Conservation (phyloP, 2,329 filamentous ascomycete species). For the Sclerotiophoma versabilis region DNA sequence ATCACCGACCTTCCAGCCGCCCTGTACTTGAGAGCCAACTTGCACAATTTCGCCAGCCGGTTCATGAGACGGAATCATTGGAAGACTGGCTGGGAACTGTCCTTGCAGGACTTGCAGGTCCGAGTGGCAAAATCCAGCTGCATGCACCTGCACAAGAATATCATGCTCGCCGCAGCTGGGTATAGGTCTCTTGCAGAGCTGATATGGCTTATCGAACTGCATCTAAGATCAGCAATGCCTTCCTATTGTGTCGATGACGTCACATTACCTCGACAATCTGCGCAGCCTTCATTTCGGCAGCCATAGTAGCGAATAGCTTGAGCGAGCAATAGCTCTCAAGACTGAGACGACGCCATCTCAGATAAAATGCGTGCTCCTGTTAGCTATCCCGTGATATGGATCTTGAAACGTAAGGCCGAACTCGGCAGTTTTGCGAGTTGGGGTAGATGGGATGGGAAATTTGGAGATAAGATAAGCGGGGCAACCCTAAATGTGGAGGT, state of each 20-base stretch:
- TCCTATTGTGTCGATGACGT: conserved; percentile 13
- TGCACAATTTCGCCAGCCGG: conserved; percentile 41
- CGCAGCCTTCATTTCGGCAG: conserved; percentile 27
- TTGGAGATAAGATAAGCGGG: conserved; percentile 4
- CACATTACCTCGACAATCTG: conserved; percentile 26
- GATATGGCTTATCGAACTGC: conserved; percentile 28
- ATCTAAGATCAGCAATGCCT: background rate
- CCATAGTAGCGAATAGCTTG: background rate
- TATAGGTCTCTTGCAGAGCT: conserved; percentile 21
- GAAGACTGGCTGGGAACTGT: conserved; percentile 30
- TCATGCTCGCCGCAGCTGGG: conserved; percentile 30
- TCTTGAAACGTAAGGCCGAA: background rate
- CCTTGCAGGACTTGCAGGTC: conserved; percentile 37
- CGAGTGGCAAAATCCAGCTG: conserved; percentile 40
- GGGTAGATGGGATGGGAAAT: background rate
- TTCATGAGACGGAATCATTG: conserved; percentile 46
- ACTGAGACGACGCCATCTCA: background rate
- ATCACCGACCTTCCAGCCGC: conserved; percentile 38
- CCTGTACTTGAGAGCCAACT: conserved; percentile 33
- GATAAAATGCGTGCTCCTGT: background rate
- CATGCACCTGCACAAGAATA: conserved; percentile 31
- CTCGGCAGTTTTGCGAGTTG: conserved; percentile 1
- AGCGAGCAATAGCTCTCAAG: no score
- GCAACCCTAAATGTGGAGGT: background rate
- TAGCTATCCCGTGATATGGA: background rate